Percentiles rank a stretch among this genome's conserved stretches.
Evolutionary conservation across 768 basidiomycete species (phyloP).

Genomic region (Pleurotus giganteus): DNA sequence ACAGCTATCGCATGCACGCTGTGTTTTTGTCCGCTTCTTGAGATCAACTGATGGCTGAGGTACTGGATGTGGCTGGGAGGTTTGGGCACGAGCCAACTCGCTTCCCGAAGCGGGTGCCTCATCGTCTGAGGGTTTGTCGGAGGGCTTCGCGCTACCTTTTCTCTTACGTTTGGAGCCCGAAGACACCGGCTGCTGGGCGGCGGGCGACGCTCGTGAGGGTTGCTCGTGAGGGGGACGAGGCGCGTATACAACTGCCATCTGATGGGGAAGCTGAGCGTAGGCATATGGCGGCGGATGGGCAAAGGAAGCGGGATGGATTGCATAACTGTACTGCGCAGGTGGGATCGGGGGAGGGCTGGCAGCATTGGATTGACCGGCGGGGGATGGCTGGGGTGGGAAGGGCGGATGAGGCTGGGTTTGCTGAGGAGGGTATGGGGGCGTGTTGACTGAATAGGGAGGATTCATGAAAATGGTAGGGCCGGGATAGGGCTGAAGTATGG

Average conservation of each 20-base stretch:
- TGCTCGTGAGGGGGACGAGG: slow-evolving; percentile 2
- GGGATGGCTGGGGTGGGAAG: slow-evolving; percentile 26
- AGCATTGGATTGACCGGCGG: not conserved
- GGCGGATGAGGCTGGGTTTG: slow-evolving; percentile 14
- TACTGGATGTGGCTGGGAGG: slow-evolving; percentile 22
- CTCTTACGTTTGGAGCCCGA: slow-evolving; percentile 64
- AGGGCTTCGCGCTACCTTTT: slow-evolving; percentile 40
- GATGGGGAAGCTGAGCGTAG: slow-evolving; percentile 15
- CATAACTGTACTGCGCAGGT: slow-evolving; percentile 3
- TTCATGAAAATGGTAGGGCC: slow-evolving; percentile 66
- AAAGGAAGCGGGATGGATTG: slow-evolving; percentile 3
- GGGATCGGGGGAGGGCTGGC: slow-evolving; percentile 3
- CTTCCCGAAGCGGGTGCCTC: slow-evolving; percentile 50
- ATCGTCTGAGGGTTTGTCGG: slow-evolving; percentile 59
- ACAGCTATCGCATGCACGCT: slow-evolving; percentile 89
- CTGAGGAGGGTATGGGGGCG: slow-evolving; percentile 41
- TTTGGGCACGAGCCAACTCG: slow-evolving; percentile 36
- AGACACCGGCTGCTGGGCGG: slow-evolving; percentile 29
- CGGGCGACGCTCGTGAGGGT: slow-evolving; percentile 20
- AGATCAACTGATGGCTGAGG: slow-evolving; percentile 44
- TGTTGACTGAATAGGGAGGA: slow-evolving; percentile 62
- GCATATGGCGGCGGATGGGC: slow-evolving; percentile 1
- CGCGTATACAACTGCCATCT: slow-evolving; percentile 9
- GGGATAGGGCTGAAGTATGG: slow-evolving; percentile 54
- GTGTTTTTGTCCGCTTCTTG: slow-evolving; percentile 90